Percentiles rank a stretch among this genome's conserved stretches.
These are phyloP conservation scores for Gossypium thurberi DNA, from an alignment of 345 rosid genomes.

Conservation along the genomic window DNA sequence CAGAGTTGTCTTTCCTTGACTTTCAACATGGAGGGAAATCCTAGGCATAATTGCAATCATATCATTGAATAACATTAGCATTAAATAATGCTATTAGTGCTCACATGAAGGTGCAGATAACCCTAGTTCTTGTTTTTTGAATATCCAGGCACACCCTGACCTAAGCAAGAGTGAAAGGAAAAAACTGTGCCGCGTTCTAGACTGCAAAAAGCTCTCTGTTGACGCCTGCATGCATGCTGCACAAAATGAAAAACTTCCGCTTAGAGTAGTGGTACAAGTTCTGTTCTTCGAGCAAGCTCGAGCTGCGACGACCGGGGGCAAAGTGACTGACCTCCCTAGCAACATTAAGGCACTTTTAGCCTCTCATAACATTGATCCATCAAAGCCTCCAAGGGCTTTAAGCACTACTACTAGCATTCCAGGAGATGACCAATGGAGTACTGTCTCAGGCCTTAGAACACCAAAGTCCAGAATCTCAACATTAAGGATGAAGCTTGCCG, in stretches of 20 bases:
- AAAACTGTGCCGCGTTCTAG: conserved; percentile 64
- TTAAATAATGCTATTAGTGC: background rate
- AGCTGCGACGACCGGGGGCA: conserved; percentile 60
- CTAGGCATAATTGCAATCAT: background rate
- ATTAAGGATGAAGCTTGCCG: conserved; percentile 74
- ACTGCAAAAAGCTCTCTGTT: conserved; percentile 92
- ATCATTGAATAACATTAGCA: background rate
- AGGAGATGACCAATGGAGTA: conserved; percentile 88
- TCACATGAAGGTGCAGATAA: background rate
- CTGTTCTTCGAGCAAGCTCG: conserved; percentile 93
- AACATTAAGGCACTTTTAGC: conserved; percentile 85
- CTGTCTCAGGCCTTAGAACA: conserved; percentile 65
- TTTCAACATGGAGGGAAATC: background rate
- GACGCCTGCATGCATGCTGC: conserved; percentile 99
- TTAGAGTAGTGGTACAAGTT: conserved; percentile 94
- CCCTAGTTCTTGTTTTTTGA: background rate
- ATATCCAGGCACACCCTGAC: conserved; percentile 65
- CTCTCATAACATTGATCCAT: conserved; percentile 65
- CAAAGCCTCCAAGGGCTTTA: conserved; percentile 51
- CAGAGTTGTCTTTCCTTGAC: background rate
- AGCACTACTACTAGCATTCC: conserved; percentile 64
- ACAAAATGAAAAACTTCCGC: conserved; percentile 79
- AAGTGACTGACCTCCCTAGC: conserved; percentile 66
- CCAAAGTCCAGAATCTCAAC: conserved; percentile 68
- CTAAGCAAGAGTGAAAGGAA: conserved; percentile 83